Evolutionary conservation across 148 eudicot genomes (phyloP).

Genomic region (Camellia granthamiana): DNA sequence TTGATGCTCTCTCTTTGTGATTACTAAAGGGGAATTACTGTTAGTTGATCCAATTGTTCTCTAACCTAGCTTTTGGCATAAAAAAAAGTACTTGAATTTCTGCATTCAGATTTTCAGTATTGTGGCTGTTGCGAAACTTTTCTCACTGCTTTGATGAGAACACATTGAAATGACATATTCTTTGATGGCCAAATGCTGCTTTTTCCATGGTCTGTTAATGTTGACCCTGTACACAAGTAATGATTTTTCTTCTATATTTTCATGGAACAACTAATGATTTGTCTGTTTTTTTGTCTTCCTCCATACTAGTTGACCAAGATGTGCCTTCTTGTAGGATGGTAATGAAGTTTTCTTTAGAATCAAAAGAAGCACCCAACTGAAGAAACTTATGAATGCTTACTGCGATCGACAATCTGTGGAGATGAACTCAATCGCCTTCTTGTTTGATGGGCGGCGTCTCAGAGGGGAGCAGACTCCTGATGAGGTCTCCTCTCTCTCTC

Average conservation of each 20-base stretch:
- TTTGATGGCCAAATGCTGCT: background rate
- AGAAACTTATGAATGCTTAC: slow-evolving; percentile 72
- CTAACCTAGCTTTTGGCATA: background rate
- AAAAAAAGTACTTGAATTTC: background rate
- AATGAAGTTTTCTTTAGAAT: slow-evolving; percentile 63
- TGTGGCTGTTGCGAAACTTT: background rate
- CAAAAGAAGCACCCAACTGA: slow-evolving; percentile 57
- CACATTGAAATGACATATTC: background rate
- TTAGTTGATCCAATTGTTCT: background rate
- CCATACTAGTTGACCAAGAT: background rate
- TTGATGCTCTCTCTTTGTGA: background rate
- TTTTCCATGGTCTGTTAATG: too few species aligned
- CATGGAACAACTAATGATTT: background rate
- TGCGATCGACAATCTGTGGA: slow-evolving; percentile 64
- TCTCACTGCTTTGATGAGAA: background rate
- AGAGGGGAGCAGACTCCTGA: slow-evolving; percentile 66
- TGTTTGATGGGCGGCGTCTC: slow-evolving; percentile 67
- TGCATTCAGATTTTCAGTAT: background rate
- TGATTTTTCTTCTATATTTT: too few species aligned
- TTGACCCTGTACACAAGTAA: too few species aligned
- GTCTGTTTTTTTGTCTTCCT: background rate
- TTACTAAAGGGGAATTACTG: too few species aligned
- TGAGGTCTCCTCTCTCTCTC: slow-evolving; percentile 36
- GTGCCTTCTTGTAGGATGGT: slow-evolving; percentile 42
- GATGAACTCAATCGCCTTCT: slow-evolving; percentile 49